Evolutionary conservation across 768 basidiomycete species (phyloP), one percentile per base, ranked within the genome.

Genomic region (Cystobasidium tubakii): DNA sequence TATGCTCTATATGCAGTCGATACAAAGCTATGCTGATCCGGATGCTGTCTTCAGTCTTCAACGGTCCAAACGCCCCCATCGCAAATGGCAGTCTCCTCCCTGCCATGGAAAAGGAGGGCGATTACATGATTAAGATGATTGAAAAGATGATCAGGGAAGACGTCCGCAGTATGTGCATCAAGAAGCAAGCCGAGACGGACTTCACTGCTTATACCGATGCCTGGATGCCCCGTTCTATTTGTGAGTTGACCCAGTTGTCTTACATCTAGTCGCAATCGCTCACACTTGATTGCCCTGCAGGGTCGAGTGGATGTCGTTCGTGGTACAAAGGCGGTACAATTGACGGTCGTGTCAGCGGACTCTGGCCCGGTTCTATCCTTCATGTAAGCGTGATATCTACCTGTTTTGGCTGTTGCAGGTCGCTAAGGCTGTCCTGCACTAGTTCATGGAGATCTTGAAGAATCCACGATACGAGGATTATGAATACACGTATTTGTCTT

Each of bases 121-220:
- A 73, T 17, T 73, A 73, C 72, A 73, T 73, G 42, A 62, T 73
- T 27, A 36, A 73, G 62, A 62, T 62, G 57, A 65, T 73, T 53
- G 43, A 64, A 44, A 73, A 73, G 44, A 29, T 73, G 23, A 43
- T 64, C 1, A 62, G 72, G 27, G 57, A 73, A 34, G 72, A 73
- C 50, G 53, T 73, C 27, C 60, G 62, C 42, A 62, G 57, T 33
- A 46, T 73, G 23, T 73, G 72, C 25, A 34, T 73, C 72, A 63
- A 65, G 62, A 62, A 62, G n/a, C 57, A 39, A 33, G 72, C 72
- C 4, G 72, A 62, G 33, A 17, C 60, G 6, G 72, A 62, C 12
- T 73, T 64, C 34, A 31, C 33, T 21, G 31, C 27, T 1, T 62
- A 73, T 29, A 53, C 72, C 15, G 72, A 73, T 63, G 62, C 72